Evolutionary conservation across 495 filamentous ascomycete species (phyloP), one percentile per base, ranked within the genome.

Genomic region (Monascus purpureus): DNA sequence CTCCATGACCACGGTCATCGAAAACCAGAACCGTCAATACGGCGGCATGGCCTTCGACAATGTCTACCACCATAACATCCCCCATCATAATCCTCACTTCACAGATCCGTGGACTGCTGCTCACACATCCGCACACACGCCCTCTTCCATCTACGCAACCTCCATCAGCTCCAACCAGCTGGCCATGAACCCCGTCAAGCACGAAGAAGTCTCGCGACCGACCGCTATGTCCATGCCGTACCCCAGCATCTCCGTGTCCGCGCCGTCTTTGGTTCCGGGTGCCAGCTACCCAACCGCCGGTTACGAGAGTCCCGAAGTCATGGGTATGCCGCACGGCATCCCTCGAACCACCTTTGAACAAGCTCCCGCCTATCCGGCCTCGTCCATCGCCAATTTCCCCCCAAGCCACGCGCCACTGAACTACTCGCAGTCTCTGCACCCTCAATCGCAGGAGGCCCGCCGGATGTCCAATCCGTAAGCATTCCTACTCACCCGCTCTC

Each of bases 391-490:
- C 75, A 51, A 68, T 64, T 51, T 88, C 32, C 73, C 73, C 11
- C 77, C 74, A 15, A 64, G 62, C 36, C 77, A 74, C 50, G 55
- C 61, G 23, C 63, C 62, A 4, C 38, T 63, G 20, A 59, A 44
- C 57, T 86, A 72, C 57, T 72, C 57, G 48, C 67, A 50, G 50
- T 67, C 47, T 59, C 67, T 61, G 32, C 66, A 53, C 47, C 72
- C 53, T 31, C 61, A 46, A 38, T 74, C 82, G 6, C 13, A 13
- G 33, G 68, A 70, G 48, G 54, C 64, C 36, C 77, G 88, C 54
- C 77, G 86, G 50, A 78, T 85, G 45, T 92, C 87, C 33, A 82
- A 93, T 57, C 75, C 83, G 81, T 93, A 75, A 81, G 80, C 82
- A 49, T 28, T n/a, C n/a, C n/a, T n/a, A n/a, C n/a, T n/a, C n/a